These are phyloP conservation scores for Aspergillus nidulans DNA, from an alignment of 495 filamentous ascomycete species.

Conservation along the genomic window DNA sequence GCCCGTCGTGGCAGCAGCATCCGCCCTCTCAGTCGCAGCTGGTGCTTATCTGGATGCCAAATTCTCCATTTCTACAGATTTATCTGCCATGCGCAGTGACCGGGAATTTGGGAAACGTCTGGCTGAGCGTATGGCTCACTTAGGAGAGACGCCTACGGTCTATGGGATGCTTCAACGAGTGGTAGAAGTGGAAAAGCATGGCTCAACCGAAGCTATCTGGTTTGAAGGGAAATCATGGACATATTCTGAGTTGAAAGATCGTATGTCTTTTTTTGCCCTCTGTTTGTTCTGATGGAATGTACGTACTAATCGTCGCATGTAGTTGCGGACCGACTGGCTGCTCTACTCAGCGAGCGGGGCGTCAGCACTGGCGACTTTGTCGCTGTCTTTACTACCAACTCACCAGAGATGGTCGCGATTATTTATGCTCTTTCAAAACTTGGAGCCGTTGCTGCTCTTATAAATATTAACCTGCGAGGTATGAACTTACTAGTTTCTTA, in stretches of 20 bases:
- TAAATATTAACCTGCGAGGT: constrained; percentile 85
- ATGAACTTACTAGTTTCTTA: constrained; percentile 20
- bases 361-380: constrained; percentile 39
- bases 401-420: constrained; percentile 74
- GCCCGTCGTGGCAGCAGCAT: constrained; percentile 33
- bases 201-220: constrained; percentile 40
- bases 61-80: constrained; percentile 39
- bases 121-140: constrained; percentile 31
- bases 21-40: constrained; percentile 36
- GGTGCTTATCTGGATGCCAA: constrained; percentile 50
- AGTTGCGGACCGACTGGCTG: constrained; percentile 46
- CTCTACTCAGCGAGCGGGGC: constrained; percentile 33
- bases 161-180: constrained; percentile 44
- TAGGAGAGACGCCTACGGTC: constrained; percentile 41
- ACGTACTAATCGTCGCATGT: constrained; percentile 1
- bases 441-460: constrained; percentile 79
- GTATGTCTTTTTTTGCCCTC: constrained; percentile 25
- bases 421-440: constrained; percentile 79
- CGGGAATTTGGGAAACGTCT: constrained; percentile 31
- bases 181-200: constrained; percentile 35
- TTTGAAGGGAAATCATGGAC: constrained; percentile 50
- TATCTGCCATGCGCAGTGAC: constrained; percentile 31
- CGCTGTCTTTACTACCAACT: constrained; percentile 58
- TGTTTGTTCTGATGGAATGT: neutral
- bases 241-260: constrained; percentile 43